Conservation (phyloP, 164 flowering plant genomes). For the Kalanchoe fedtschenkoi region DNA sequence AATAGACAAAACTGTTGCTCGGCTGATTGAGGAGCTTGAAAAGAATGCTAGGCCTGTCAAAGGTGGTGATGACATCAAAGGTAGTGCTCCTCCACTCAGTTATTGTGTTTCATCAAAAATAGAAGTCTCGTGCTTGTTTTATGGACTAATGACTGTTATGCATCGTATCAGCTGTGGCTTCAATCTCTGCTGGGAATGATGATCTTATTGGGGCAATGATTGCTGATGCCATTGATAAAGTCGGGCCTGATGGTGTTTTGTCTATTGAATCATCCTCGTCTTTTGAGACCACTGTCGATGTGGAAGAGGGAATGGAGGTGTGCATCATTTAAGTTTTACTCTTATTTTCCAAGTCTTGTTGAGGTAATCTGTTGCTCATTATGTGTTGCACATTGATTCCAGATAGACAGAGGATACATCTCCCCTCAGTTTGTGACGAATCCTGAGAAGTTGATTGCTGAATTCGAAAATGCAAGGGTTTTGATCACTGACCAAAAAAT, state of each 20-base stretch:
- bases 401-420: conserved; percentile 96
- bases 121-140: neutral
- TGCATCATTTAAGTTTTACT: conserved; percentile 10
- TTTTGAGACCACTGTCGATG: conserved; percentile 93
- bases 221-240: conserved; percentile 98
- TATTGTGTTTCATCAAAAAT: neutral
- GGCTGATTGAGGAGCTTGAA: conserved; percentile 66
- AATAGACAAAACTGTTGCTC: conserved; percentile 77
- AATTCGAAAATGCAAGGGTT: conserved; percentile 90
- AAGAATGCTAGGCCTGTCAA: conserved; percentile 78
- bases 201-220: conserved; percentile 83
- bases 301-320: conserved; percentile 99
- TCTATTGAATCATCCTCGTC: conserved; percentile 98
- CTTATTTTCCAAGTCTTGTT: neutral
- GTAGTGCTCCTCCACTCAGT: conserved; percentile 22
- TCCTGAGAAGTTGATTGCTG: conserved; percentile 70
- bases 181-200: conserved; percentile 96
- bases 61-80: conserved; percentile 87
- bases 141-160: neutral
- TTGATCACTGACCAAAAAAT: conserved; percentile 91
- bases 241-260: conserved; percentile 96
- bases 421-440: conserved; percentile 97
- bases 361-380: neutral
- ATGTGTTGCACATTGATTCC: conserved; percentile 10
- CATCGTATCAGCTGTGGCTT: conserved; percentile 71